These are phyloP conservation scores for Millerago galiae DNA, from an alignment of 805 yeast genomes.

Conservation along the genomic window DNA sequence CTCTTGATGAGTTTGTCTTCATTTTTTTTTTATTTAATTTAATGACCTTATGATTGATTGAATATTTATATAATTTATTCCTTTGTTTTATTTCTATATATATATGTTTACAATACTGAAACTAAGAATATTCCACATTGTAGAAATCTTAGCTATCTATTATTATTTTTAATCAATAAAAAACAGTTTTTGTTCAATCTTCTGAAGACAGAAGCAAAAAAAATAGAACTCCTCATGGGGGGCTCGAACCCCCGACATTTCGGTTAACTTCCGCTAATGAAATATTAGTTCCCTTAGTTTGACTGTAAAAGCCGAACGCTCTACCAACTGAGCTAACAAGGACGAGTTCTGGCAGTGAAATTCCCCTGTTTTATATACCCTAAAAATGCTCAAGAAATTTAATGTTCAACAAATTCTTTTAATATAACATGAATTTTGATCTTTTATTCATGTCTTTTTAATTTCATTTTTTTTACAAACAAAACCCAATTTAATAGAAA, in stretches of 20 bases:
- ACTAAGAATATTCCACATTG: not conserved
- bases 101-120: not conserved
- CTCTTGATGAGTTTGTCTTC: not conserved
- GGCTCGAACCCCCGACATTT: conserved; percentile 19
- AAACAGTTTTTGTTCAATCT: no score
- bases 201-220: conserved; percentile 3
- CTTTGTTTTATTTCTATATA: conserved; percentile 2
- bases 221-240: conserved; percentile 17
- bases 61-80: conserved; percentile 6
- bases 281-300: conserved; percentile 7
- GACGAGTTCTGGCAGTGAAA: conserved; percentile 10
- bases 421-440: not conserved
- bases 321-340: conserved; percentile 18
- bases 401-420: no score
- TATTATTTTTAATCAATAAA: no score
- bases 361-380: not conserved
- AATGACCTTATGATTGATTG: conserved; percentile 10
- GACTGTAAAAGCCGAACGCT: conserved; percentile 17
- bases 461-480: no score
- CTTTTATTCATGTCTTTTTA: no score
- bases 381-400: no score
- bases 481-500: no score
- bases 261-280: conserved; percentile 14
- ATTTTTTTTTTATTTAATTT: conserved; percentile 3
- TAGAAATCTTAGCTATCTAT: no score